These are phyloP conservation scores for Aspergillus awamori DNA, from an alignment of 2,329 filamentous ascomycete genomes.

Conservation along the genomic window DNA sequence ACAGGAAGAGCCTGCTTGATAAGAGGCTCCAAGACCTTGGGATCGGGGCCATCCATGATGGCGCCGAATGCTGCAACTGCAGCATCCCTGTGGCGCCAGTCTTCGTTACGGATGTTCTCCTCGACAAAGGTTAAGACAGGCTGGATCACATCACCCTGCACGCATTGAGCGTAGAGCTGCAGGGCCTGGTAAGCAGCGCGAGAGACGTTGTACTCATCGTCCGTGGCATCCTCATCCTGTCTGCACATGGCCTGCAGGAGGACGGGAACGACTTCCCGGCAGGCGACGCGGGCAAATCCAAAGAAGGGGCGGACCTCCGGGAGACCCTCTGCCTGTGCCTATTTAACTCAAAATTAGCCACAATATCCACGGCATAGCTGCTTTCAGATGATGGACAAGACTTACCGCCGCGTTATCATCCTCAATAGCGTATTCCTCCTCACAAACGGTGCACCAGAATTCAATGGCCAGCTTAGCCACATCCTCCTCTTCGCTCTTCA, in stretches of 20 bases:
- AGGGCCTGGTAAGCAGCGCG: constrained; percentile 95
- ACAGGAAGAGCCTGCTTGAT: constrained; percentile 94
- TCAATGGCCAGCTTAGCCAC: constrained; percentile 97
- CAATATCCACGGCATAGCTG: neutral
- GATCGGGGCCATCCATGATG: constrained; percentile 97
- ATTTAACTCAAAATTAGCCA: constrained; percentile 29
- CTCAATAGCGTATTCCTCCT: constrained; percentile 97
- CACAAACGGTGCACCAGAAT: constrained; percentile 99
- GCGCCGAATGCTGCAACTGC: constrained; percentile 96
- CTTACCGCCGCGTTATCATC: constrained; percentile 85
- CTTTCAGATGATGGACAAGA: constrained; percentile 14
- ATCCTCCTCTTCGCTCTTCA: constrained; percentile 98
- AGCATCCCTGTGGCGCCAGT: constrained; percentile 94
- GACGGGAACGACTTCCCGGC: constrained; percentile 90
- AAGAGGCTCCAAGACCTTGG: constrained; percentile 86
- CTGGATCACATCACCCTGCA: constrained; percentile 79
- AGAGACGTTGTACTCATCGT: constrained; percentile 97
- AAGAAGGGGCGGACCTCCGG: constrained; percentile 89
- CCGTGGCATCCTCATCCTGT: constrained; percentile 94
- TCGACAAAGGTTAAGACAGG: constrained; percentile 92
- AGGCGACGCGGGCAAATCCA: constrained; percentile 92
- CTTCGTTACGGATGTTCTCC: constrained; percentile 81
- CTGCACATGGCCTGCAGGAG: constrained; percentile 86
- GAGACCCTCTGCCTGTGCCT: constrained; percentile 69
- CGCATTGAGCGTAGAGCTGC: constrained; percentile 91